Base-by-base conservation (phyloP, 164 flowering plant species). In the Chimonanthus praecox region DNA sequence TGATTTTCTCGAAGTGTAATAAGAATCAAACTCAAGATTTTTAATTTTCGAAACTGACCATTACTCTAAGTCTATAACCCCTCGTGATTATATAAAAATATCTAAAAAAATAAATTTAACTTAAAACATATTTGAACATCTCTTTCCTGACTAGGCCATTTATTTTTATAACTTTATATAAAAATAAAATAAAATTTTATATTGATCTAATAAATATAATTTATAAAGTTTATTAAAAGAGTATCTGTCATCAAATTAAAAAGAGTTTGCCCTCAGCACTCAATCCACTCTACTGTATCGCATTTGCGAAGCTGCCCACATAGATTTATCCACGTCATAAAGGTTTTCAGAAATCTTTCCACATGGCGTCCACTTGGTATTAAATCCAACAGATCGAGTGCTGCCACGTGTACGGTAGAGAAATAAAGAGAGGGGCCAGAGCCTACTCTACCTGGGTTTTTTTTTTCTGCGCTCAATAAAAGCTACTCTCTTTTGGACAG, bases 321-420 rank as follows among this genome's bases (percentile, higher is more conserved):
- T 61, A 9, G 4, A 47, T 13, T 65, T 7, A 33, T 67, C 78
- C 71, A 76, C 72, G 61, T 76, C 67, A 49, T 65, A 58, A 71
- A 49, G 67, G 33, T 43, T 60, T 11, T 72, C 69, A 15, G 48
- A 33, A 43, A 8, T n/a, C 4, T 8, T 0, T 60, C 62, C 80
- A 74, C 66, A 9, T 66, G 71, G 60, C 60, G 13, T 49, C 80
- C 80, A 78, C 71, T 5, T 78, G 2, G 63, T 77, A 78, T 60
- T 66, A 67, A 33, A 48, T 64, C 62, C 54, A 44, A 70, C 54
- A 65, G 62, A 70, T n/a, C 3, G 13, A 10, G 20, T 64, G 15
- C 7, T 51, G 79, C 75, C 79, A 76, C 79, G 75, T 76, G 72
- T 67, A 47, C 63, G 66, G 60, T 8, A 47, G n/a, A 6, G 71